phyloP scores from a whole-genome alignment of 139 green algal genomes.

The Chlorella vulgaris region DNA sequence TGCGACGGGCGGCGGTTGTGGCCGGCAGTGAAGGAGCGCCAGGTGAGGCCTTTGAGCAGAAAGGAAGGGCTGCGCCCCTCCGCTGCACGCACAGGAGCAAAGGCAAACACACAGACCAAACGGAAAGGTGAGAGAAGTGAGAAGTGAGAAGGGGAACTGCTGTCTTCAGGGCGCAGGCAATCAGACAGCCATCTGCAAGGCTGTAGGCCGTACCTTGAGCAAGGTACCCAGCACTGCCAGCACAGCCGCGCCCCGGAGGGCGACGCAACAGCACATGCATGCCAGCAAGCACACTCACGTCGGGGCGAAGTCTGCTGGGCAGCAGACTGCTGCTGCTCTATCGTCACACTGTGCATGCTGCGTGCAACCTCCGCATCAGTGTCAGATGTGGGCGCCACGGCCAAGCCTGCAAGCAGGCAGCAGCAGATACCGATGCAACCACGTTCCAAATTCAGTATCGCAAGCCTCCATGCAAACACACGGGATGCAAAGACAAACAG shows the following conservation, averaged over 20 bases:
- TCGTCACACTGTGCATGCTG: conserved; percentile 26
- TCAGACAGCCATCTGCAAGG: too few relatives aligned
- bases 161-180: too few relatives aligned
- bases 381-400: background rate
- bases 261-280: too few relatives aligned
- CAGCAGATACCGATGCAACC: background rate
- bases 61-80: conserved; percentile 13
- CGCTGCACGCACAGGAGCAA: background rate
- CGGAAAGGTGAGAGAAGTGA: too few relatives aligned
- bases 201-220: background rate
- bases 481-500: too few relatives aligned
- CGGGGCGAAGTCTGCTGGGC: background rate
- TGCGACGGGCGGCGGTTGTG: background rate
- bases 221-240: background rate
- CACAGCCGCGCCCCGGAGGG: background rate
- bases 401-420: background rate
- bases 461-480: too few relatives aligned
- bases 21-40: conserved; percentile 14
- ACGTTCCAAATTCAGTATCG: too few relatives aligned
- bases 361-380: conserved; percentile 11
- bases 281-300: conserved; percentile 5
- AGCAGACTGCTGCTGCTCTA: background rate
- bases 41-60: conserved; percentile 9
- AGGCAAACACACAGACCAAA: too few relatives aligned
- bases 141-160: too few relatives aligned